Percentiles rank a stretch among this genome's conserved stretches.
phyloP scores from a whole-genome alignment of 148 eudicot species.

The Rhododendron kiyosumense region DNA sequence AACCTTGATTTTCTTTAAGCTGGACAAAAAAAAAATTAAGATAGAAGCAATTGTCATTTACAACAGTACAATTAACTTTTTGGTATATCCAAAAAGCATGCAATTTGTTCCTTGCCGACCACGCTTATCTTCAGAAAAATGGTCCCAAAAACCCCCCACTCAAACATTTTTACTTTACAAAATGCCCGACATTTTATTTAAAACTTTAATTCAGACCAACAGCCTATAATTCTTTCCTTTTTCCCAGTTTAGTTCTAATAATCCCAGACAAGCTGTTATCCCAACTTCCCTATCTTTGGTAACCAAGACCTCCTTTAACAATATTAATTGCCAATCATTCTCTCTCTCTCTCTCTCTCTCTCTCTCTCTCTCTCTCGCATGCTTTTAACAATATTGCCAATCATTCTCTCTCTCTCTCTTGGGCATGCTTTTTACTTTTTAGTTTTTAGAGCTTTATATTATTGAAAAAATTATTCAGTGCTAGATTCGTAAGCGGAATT shows the following conservation, averaged over 20 bases:
- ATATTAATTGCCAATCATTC: conserved; percentile 2
- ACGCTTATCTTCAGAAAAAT: not conserved
- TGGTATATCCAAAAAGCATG: not conserved
- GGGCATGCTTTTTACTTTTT: not conserved
- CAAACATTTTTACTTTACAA: not conserved
- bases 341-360: not conserved
- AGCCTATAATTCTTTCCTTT: not conserved
- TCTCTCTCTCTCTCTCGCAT: not conserved
- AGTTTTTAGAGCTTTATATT: not conserved
- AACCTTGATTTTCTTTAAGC: not conserved
- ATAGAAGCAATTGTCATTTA: not conserved
- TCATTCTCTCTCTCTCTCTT: conserved; percentile 2
- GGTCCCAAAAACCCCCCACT: not conserved
- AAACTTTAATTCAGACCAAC: not conserved
- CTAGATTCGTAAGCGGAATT: not conserved
- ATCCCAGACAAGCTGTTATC: conserved; percentile 9
- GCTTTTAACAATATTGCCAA: not conserved
- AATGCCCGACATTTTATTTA: not conserved
- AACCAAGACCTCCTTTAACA: not conserved
- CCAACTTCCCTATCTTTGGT: not conserved
- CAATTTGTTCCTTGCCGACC: conserved; percentile 2
- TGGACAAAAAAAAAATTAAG: not conserved
- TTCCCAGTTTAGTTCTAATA: conserved; percentile 2
- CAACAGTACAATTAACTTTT: not conserved
- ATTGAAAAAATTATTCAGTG: not conserved